Conservation (phyloP, 2,329 filamentous ascomycete species). For the Calycina marina region DNA sequence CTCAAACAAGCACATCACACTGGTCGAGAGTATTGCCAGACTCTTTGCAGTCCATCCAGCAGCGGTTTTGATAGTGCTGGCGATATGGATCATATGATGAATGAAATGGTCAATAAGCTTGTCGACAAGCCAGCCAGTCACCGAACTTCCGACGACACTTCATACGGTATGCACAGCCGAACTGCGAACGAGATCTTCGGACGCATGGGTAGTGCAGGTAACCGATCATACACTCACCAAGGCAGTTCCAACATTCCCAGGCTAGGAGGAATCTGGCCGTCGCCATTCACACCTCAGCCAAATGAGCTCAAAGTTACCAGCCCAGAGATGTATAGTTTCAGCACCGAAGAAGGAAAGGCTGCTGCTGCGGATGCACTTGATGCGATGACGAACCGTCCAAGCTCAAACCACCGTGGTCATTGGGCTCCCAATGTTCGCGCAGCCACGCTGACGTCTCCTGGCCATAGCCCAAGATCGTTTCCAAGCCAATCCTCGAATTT, state of each 20-base stretch:
- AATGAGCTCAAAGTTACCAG: conserved; percentile 24
- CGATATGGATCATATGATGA: conserved; percentile 43
- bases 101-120: conserved; percentile 32
- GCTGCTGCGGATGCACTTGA: conserved; percentile 15
- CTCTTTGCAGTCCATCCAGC: conserved; percentile 10
- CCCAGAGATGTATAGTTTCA: conserved; percentile 16
- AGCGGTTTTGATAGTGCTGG: conserved; percentile 27
- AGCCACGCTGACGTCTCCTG: too few relatives aligned
- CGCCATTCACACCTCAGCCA: conserved; percentile 28
- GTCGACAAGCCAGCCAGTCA: conserved; percentile 19
- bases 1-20: background rate
- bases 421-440: conserved; percentile 4
- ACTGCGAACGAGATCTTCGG: conserved; percentile 37
- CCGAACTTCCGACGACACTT: conserved; percentile 28
- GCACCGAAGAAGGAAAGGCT: conserved; percentile 11
- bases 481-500: conserved; percentile 24
- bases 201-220: conserved; percentile 23
- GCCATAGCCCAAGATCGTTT: too few relatives aligned
- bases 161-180: conserved; percentile 39
- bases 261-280: conserved; percentile 30
- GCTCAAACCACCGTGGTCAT: conserved; percentile 3
- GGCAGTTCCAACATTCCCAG: conserved; percentile 17
- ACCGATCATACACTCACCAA: conserved; percentile 20
- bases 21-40: background rate
- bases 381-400: conserved; percentile 11